These are phyloP conservation scores for Penicillium sp. DNA, from an alignment of 2,329 filamentous ascomycete species.

Conservation along the genomic window DNA sequence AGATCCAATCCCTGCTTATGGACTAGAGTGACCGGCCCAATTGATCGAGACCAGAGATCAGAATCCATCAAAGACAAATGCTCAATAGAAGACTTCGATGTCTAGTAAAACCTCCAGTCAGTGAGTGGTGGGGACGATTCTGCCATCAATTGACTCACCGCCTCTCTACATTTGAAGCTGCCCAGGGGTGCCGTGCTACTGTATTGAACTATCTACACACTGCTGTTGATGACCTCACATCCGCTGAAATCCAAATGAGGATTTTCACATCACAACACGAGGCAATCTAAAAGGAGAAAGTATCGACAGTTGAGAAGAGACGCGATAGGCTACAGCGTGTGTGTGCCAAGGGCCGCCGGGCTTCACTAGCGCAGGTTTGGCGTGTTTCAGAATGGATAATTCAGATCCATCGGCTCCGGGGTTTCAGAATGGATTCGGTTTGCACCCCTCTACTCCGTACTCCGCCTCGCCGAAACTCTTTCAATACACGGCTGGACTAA, in stretches of 20 bases:
- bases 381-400: slow-evolving; percentile 27
- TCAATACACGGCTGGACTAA: not conserved
- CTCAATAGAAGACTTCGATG: too few species aligned
- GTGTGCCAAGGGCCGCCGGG: slow-evolving; percentile 17
- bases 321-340: not conserved
- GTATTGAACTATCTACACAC: too few species aligned
- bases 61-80: too few species aligned
- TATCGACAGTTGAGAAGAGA: slow-evolving; percentile 4
- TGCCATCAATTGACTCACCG: too few species aligned
- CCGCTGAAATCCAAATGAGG: not conserved
- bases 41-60: not conserved
- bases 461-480: not conserved
- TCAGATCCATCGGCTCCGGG: slow-evolving; percentile 20
- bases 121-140: too few species aligned
- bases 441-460: not conserved
- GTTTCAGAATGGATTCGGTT: slow-evolving; percentile 24
- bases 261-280: not conserved
- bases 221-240: not conserved
- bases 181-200: too few species aligned
- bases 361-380: slow-evolving; percentile 22
- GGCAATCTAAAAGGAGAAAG: slow-evolving; percentile 7
- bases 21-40: not conserved
- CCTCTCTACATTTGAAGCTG: too few species aligned
- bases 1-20: not conserved
- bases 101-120: too few species aligned